phyloP scores from a whole-genome alignment of 108 stramenopile genomes.

The Parietichytrium sp. region DNA sequence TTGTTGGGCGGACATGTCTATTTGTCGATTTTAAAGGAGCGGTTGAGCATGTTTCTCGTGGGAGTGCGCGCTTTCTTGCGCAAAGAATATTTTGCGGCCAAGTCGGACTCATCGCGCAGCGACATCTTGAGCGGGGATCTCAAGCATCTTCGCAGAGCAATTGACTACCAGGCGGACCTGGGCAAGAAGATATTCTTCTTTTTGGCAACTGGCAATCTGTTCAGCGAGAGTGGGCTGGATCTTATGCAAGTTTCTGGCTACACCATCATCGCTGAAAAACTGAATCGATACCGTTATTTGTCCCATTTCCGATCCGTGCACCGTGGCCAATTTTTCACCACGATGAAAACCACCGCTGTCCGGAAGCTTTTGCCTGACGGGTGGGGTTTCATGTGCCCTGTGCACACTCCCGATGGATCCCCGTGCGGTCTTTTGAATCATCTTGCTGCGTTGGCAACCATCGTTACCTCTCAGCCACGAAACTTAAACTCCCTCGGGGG shows the following conservation, averaged over 20 bases:
- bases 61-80: conserved; percentile 72
- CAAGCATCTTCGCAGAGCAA: conserved; percentile 26
- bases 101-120: conserved; percentile 21
- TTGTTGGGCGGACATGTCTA: conserved; percentile 88
- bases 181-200: conserved; percentile 80
- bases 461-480: conserved; percentile 42
- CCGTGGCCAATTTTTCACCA: conserved; percentile 97
- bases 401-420: conserved; percentile 98
- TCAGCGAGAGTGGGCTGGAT: conserved; percentile 86
- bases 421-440: conserved; percentile 98
- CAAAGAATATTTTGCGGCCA: conserved; percentile 64
- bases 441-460: conserved; percentile 73
- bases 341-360: conserved; percentile 99
- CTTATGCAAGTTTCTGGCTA: conserved; percentile 96
- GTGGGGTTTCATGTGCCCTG: conserved; percentile 98
- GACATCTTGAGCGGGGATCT: conserved; percentile 54
- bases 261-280: conserved; percentile 93
- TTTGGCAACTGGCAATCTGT: conserved; percentile 90
- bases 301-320: conserved; percentile 97
- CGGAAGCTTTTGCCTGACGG: conserved; percentile 94
- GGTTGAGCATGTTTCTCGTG: conserved; percentile 78
- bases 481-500: conserved; percentile 6
- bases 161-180: conserved; percentile 44
- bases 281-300: conserved; percentile 91
- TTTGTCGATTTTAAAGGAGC: conserved; percentile 86